Base-by-base conservation (phyloP, 2,329 filamentous ascomycete genomes). In the Sarocladiaceae sp. region DNA sequence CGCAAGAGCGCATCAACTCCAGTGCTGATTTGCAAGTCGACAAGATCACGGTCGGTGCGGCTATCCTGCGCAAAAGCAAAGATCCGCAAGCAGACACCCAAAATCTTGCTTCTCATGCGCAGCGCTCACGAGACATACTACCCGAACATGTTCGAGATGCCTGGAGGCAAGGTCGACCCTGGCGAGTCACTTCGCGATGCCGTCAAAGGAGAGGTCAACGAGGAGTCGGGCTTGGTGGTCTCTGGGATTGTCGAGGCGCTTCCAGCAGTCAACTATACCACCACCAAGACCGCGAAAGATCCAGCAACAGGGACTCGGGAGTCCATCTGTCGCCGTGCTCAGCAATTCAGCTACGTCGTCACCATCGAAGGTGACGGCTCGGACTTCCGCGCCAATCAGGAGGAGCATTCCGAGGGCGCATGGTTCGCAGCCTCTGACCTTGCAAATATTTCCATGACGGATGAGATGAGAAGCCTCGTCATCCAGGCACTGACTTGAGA, bases 91-190 rank as follows among this genome's bases (percentile, higher is more conserved):
- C 17, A 11, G 37, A 42, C 10, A 42, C 17, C 37, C 37, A 10
- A 48, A 17, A 48, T 48, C 33, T 20, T 48, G 44, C 25, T 48
- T 48, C 44, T 48, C 5, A 48, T 31, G 44, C 25, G 44, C n/a
- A 48, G 26, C 15, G 13, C 26, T 33, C 26, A 48, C 25, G 44
- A 48, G n/a, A 48, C 22, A 33, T 48, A 48, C 44, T 33, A 48
- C 18, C 44, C 44, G 7, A 31, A 48, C 26, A 17, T 48, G 10
- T 33, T 48, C 28, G 44, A 48, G 23, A 48, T 48, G 26, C 44
- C 44, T 31, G 44, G 44, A 17, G 44, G 44, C 28, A 48, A 48
- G 28, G 26, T 31, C n/a, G 25, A 29, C 15, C 3, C 25, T 48
- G 15, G 15, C 23, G 44, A 48, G 44, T 18, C 44, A 31, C 28